Percentiles rank a stretch among this genome's conserved stretches.
These are phyloP conservation scores for Tieghemiomyces parasiticus DNA, from an alignment of 192 early-diverging fungal species.

Conservation along the genomic window DNA sequence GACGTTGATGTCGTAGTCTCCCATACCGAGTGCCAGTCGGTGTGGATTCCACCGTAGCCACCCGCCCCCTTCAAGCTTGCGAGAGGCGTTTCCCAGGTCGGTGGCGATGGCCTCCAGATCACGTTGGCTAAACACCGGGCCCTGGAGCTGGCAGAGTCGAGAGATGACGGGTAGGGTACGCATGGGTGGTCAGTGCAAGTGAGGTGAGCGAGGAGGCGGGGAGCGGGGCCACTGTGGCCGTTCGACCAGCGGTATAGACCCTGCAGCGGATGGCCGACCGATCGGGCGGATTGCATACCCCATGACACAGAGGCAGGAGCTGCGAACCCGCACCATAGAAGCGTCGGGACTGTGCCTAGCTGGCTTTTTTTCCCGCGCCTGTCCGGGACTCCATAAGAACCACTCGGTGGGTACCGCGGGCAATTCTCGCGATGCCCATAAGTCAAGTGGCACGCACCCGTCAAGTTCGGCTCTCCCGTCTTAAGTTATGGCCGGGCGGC, in stretches of 20 bases:
- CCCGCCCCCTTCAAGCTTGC: conserved; percentile 19
- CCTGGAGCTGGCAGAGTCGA: conserved; percentile 27
- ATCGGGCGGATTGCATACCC: background rate
- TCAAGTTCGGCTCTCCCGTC: background rate
- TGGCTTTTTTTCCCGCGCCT: no score
- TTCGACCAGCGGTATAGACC: background rate
- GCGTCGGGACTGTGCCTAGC: no score
- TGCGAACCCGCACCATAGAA: no score
- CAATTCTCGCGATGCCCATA: background rate
- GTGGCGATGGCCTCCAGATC: conserved; percentile 29
- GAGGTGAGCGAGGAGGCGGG: background rate
- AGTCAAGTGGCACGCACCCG: background rate
- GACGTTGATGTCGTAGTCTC: conserved; percentile 34
- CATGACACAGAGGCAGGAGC: background rate
- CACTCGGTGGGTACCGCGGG: background rate
- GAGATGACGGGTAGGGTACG: background rate
- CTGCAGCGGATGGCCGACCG: background rate
- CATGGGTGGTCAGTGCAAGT: background rate
- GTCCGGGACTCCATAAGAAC: background rate
- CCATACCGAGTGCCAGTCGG: conserved; percentile 24
- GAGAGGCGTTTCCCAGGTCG: conserved; percentile 19
- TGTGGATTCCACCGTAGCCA: conserved; percentile 28
- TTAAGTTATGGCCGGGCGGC: background rate
- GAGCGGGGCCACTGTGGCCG: background rate
- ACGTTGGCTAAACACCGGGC: conserved; percentile 19